Base-by-base conservation (phyloP, 2,329 filamentous ascomycete species). In the Epicoccum nigrum region DNA sequence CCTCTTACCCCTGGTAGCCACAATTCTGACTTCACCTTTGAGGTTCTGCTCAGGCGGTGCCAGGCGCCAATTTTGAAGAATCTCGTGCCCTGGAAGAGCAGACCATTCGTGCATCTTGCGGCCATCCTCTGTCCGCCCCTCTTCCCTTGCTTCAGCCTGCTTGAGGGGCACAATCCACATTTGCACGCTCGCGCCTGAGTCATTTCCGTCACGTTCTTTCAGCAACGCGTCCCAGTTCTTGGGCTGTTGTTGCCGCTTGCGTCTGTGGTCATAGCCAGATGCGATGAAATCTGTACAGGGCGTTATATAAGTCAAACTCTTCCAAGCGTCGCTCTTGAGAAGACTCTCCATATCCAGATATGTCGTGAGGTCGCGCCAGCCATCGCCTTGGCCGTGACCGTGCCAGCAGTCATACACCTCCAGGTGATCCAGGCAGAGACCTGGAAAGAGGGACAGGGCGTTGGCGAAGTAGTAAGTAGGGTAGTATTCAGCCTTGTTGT, bases 391-490 rank as follows among this genome's bases (percentile, higher is more conserved):
- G 4, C 68, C 69, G 35, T 66, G 65, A n/a, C 66, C 69, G 47
- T 73, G 70, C 59, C 68, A 72, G 31, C 63, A 64, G 37, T 73
- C 70, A 17, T 72, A 65, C 1, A 73, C 63, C 16, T 66, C 56
- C 7, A 73, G 55, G 7, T 60, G 59, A 31, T 71, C 62, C 7
- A 73, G 58, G 47, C 65, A 62, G 11, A 73, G 54, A 0, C 70
- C 69, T 8, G 69, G 68, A 6, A 73, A 53, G 7, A 72, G 46
- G 7, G 59, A 55, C 8, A 73, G 40, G 2, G 70, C 69, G 38
- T 70, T 67, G 28, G 56, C 56, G 15, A 68, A 68, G 43, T 67
- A 66, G 45, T 70, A 72, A 2, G 59, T 70, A 2, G 67, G 56
- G 35, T 72, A 72, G 55, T 67, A 70, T 21, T 66, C 57, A 7